Evolutionary conservation across 2,329 filamentous ascomycete genomes (phyloP), one percentile per base, ranked within the genome.

Genomic region (Colletotrichum orchidophilum): DNA sequence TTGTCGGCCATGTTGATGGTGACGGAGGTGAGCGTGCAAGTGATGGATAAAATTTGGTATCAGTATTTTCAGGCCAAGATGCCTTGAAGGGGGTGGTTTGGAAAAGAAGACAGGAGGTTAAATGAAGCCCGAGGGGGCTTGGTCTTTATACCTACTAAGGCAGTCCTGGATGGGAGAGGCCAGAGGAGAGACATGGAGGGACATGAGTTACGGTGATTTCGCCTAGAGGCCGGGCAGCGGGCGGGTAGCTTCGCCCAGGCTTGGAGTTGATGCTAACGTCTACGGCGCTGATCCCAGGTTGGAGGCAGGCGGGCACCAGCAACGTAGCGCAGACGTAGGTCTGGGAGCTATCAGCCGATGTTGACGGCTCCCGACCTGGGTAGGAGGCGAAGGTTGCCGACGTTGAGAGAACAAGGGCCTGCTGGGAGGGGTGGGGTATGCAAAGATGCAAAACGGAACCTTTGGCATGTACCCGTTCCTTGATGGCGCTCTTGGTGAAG

Each of bases 21-120:
- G 21, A 52, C n/a, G 64, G 31, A 70, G 54, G 54, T 15, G 35
- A 31, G 27, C 58, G 27, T 49, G 64, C 46, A 59, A 63, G 31
- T 46, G 27, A 21, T 63, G 33, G 42, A 15, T 62, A 31, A 31
- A 46, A 27, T 50, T 26, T 58, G 29, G 31, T 59, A 26, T 63
- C 24, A 33, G n/a, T 52, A 26, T 61, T 31, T 59, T 26, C 29
- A 72, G 59, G 71, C 74, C 79, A 82, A 82, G 75, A 74, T 75
- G 66, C 53, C 68, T 68, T 63, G 59, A 39, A 27, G 42, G 53
- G 67, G 64, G 53, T 71, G 58, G 33, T n/a, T 58, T 58, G 29
- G 24, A 39, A 31, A 31, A 46, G 15, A 52, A 57, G 18, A 39
- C 18, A 35, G 59, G 42, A 63, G 50, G 29, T 49, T 24, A 35